Evolutionary conservation across 345 rosid genomes (phyloP).

Genomic region (Arabis alpina): DNA sequence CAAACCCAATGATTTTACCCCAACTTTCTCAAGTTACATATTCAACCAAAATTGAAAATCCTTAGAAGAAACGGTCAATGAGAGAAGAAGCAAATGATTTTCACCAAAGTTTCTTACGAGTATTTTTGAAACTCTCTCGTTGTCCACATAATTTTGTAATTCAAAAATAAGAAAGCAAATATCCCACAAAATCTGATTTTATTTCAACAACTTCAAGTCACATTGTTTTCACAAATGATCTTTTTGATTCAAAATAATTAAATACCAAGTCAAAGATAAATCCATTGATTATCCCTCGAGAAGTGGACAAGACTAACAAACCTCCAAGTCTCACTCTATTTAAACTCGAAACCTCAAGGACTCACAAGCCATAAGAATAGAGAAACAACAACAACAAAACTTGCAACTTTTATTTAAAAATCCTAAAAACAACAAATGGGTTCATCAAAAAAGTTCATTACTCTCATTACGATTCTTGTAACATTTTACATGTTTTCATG

Average conservation of each 20-base stretch:
- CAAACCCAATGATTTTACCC: background rate
- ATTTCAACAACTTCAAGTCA: constrained; percentile 36
- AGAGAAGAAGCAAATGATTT: background rate
- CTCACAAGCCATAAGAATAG: background rate
- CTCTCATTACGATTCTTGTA: constrained; percentile 17
- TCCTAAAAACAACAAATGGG: constrained; percentile 39
- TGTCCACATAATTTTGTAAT: constrained; percentile 15
- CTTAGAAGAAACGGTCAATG: constrained; percentile 15
- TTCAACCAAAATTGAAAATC: background rate
- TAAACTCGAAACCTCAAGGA: constrained; percentile 33
- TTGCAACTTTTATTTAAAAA: constrained; percentile 3
- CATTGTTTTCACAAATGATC: constrained; percentile 19
- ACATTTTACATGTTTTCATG: constrained; percentile 31
- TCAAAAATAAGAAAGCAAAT: background rate
- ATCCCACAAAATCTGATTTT: constrained; percentile 31
- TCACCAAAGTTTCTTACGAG: background rate
- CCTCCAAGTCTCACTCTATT: constrained; percentile 36
- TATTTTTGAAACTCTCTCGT: background rate
- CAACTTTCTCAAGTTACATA: background rate
- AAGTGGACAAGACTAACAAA: constrained; percentile 37
- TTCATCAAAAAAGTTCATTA: constrained; percentile 16
- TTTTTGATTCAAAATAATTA: constrained; percentile 7
- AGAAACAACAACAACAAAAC: background rate
- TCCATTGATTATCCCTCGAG: constrained; percentile 34
- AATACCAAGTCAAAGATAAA: constrained; percentile 33